phyloP scores from a whole-genome alignment of 495 filamentous ascomycete species.

The Letharia lupina region DNA sequence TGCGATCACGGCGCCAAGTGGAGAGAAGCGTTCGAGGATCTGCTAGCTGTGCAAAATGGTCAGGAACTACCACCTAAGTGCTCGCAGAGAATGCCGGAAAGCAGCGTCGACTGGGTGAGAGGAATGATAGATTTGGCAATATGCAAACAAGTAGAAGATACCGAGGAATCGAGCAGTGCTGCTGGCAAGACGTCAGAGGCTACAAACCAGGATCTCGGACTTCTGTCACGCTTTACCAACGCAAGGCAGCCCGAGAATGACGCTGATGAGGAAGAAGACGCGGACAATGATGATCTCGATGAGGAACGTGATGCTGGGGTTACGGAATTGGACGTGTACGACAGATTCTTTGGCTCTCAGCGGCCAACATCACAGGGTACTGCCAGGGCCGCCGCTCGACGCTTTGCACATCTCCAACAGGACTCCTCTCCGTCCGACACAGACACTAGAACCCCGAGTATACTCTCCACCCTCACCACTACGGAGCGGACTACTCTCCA shows the following conservation, averaged over 20 bases:
- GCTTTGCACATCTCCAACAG: slow-evolving; percentile 16
- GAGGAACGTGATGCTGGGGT: slow-evolving; percentile 21
- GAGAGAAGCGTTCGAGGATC: slow-evolving; percentile 50
- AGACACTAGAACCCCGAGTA: slow-evolving; percentile 23
- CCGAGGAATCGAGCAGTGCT: neutral
- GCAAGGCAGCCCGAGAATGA: slow-evolving; percentile 6
- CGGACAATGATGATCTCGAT: slow-evolving; percentile 17
- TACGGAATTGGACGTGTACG: slow-evolving; percentile 41
- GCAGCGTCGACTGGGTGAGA: slow-evolving; percentile 15
- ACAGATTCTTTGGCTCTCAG: slow-evolving; percentile 33
- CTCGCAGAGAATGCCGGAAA: neutral
- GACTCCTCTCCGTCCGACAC: slow-evolving; percentile 18
- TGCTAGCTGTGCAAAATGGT: slow-evolving; percentile 43
- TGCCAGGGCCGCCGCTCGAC: slow-evolving; percentile 9
- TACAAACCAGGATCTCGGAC: neutral
- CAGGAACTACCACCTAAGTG: slow-evolving; percentile 30
- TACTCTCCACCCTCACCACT: slow-evolving; percentile 50
- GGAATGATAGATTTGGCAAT: slow-evolving; percentile 13
- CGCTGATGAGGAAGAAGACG: slow-evolving; percentile 10
- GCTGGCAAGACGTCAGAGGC: neutral
- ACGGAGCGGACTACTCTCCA: slow-evolving; percentile 46
- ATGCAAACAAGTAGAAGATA: neutral
- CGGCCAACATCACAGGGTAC: slow-evolving; percentile 1
- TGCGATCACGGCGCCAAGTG: slow-evolving; percentile 30
- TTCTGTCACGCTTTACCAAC: neutral